Evolutionary conservation across 352 stramenopile species (phyloP).

Genomic region (Phytophthora agathidicida): DNA sequence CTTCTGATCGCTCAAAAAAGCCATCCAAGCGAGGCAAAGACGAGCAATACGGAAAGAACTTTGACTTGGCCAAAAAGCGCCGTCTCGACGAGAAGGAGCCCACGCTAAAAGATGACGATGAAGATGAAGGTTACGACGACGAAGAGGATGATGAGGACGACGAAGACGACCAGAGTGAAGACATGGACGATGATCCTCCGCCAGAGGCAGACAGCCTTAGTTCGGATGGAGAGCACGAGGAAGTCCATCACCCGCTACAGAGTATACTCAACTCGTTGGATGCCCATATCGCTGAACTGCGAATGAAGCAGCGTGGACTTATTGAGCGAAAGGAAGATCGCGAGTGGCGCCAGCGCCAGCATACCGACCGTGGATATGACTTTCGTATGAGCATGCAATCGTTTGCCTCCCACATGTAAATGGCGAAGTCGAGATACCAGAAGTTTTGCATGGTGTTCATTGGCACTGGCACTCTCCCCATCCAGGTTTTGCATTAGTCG

Average conservation of each 20-base stretch:
- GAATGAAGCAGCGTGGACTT: slow-evolving; percentile 46
- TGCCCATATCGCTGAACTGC: slow-evolving; percentile 44
- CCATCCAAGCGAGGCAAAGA: slow-evolving; percentile 35
- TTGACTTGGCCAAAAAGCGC: slow-evolving; percentile 34
- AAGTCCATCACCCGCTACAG: slow-evolving; percentile 29
- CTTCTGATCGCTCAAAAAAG: slow-evolving; percentile 18
- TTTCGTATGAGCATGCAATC: slow-evolving; percentile 10
- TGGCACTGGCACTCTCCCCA: no score
- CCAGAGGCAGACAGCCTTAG: slow-evolving; percentile 13
- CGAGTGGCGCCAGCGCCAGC: slow-evolving; percentile 31
- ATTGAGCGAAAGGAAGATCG: slow-evolving; percentile 65
- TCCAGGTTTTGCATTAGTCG: not conserved
- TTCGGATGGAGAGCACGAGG: slow-evolving; percentile 31
- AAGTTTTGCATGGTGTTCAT: slow-evolving; percentile 1
- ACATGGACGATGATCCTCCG: slow-evolving; percentile 10
- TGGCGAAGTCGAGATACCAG: not conserved
- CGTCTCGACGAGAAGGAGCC: slow-evolving; percentile 17
- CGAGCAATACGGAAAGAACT: slow-evolving; percentile 39
- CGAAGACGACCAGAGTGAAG: slow-evolving; percentile 30
- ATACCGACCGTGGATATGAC: slow-evolving; percentile 14
- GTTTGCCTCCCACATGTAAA: slow-evolving; percentile 11
- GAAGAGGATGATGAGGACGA: slow-evolving; percentile 27
- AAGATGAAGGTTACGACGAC: slow-evolving; percentile 34
- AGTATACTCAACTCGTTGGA: slow-evolving; percentile 45
- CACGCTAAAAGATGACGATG: slow-evolving; percentile 25